A percentile compares a stretch with the other conserved stretches of the same genome.
phyloP scores from a whole-genome alignment of 768 basidiomycete species.

The Tremella yokohamensis region DNA sequence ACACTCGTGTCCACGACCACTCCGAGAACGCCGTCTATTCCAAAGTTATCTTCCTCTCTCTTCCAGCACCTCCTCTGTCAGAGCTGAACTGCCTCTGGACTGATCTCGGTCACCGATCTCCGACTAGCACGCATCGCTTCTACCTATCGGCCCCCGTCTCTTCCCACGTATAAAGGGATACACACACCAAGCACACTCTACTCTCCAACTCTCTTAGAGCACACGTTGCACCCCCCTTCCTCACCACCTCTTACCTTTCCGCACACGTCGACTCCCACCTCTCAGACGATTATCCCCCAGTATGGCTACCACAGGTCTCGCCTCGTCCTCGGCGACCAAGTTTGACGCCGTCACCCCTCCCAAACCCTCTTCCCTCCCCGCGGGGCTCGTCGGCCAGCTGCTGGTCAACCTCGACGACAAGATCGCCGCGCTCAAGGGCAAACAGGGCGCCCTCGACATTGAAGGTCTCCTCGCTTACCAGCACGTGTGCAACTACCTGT shows the following conservation, averaged over 20 bases:
- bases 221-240: no score
- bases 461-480: conserved; percentile 49
- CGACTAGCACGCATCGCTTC: no score
- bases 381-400: conserved; percentile 57
- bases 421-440: conserved; percentile 55
- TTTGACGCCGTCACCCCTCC: conserved; percentile 56
- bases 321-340: conserved; percentile 30
- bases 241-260: background rate
- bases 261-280: background rate
- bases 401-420: conserved; percentile 56
- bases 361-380: conserved; percentile 64
- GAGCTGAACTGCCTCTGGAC: no score
- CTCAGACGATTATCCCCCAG: background rate
- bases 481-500: conserved; percentile 46
- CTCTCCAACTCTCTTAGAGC: no score
- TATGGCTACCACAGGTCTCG: conserved; percentile 44
- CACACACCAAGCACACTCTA: no score
- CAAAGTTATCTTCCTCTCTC: no score
- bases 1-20: no score
- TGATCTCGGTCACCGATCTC: no score
- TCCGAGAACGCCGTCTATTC: no score
- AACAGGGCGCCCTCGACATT: conserved; percentile 56
- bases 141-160: no score
- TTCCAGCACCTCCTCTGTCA: no score
- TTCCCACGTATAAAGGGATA: no score